A percentile compares a stretch with the other conserved stretches of the same genome.
Evolutionary conservation across 768 basidiomycete genomes (phyloP).

Genomic region (Xerocomus spinulosus): DNA sequence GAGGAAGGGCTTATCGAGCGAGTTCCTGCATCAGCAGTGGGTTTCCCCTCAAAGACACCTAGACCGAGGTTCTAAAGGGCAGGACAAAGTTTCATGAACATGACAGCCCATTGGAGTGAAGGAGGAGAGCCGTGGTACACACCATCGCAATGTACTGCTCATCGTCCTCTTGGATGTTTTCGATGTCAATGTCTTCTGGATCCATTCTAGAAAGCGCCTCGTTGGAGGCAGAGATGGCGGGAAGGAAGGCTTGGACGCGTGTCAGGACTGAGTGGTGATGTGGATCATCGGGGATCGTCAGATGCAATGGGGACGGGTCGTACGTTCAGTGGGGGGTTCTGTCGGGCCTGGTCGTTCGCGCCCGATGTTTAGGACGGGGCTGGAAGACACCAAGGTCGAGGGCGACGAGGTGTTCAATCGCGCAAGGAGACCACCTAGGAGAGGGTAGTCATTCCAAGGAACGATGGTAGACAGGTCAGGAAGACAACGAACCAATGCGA

Average conservation of each 20-base stretch:
- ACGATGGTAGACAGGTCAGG: not conserved
- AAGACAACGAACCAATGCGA: conserved; percentile 35
- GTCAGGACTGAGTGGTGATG: conserved; percentile 47
- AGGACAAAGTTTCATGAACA: not conserved
- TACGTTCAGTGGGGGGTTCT: conserved; percentile 47
- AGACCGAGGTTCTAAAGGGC: conserved; percentile 54
- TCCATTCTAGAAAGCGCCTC: conserved; percentile 44
- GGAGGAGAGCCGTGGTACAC: conserved; percentile 6
- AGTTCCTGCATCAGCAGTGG: conserved; percentile 14
- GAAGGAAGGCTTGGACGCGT: conserved; percentile 64
- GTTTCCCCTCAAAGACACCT: conserved; percentile 50
- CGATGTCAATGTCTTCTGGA: conserved; percentile 64
- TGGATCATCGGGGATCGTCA: conserved; percentile 3
- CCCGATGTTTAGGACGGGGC: conserved; percentile 33
- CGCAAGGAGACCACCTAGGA: conserved; percentile 39
- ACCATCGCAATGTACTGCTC: conserved; percentile 67
- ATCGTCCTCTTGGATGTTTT: conserved; percentile 48
- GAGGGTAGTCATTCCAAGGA: not conserved
- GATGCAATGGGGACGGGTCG: conserved; percentile 18
- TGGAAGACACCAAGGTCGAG: conserved; percentile 10
- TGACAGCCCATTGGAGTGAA: not conserved
- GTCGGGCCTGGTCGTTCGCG: conserved; percentile 30
- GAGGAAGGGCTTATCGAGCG: conserved; percentile 13
- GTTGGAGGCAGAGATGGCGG: conserved; percentile 63
- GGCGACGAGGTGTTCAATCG: conserved; percentile 31